These are phyloP conservation scores for Gracilaria domingensis DNA, from an alignment of 23 red algal genomes.

Conservation along the genomic window DNA sequence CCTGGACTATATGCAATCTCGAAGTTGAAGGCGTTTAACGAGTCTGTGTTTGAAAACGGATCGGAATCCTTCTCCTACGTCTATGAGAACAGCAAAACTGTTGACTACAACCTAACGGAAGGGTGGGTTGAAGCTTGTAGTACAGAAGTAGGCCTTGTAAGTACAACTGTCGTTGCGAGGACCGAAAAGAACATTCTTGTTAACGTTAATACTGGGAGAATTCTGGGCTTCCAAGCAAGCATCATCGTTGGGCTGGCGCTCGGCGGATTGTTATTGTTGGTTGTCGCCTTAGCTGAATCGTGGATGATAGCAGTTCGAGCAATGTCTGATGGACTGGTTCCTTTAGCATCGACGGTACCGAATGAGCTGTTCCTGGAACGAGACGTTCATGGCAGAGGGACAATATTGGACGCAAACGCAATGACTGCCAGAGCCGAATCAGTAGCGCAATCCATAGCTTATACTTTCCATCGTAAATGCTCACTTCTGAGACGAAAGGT, in stretches of 20 bases:
- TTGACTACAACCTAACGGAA: slow-evolving; percentile 22
- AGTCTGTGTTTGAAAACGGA: slow-evolving; percentile 59
- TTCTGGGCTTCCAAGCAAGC: slow-evolving; percentile 36
- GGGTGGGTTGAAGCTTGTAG: slow-evolving; percentile 71
- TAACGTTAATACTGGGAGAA: slow-evolving; percentile 29
- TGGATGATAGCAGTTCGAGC: slow-evolving; percentile 69
- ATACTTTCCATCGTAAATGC: slow-evolving; percentile 16
- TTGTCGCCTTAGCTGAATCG: slow-evolving; percentile 60
- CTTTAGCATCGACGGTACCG: slow-evolving; percentile 42
- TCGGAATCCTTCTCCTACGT: slow-evolving; percentile 48
- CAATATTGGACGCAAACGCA: slow-evolving; percentile 51
- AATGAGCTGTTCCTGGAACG: slow-evolving; percentile 76
- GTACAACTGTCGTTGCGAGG: slow-evolving; percentile 45
- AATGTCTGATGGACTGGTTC: slow-evolving; percentile 47
- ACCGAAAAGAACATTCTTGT: slow-evolving; percentile 35
- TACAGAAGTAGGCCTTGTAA: slow-evolving; percentile 53
- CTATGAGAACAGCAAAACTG: slow-evolving; percentile 32
- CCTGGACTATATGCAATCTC: slow-evolving; percentile 56
- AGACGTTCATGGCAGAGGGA: slow-evolving; percentile 72
- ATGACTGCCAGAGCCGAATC: slow-evolving; percentile 30
- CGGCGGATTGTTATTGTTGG: slow-evolving; percentile 62
- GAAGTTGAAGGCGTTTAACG: slow-evolving; percentile 59
- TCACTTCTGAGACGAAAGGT: slow-evolving; percentile 11
- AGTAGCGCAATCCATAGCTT: slow-evolving; percentile 35
- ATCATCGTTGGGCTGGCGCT: slow-evolving; percentile 62